Percentiles rank a stretch among this genome's conserved stretches.
Evolutionary conservation across 1,284 basidiomycete species (phyloP).

Genomic region (Boletus albobrunnescens): DNA sequence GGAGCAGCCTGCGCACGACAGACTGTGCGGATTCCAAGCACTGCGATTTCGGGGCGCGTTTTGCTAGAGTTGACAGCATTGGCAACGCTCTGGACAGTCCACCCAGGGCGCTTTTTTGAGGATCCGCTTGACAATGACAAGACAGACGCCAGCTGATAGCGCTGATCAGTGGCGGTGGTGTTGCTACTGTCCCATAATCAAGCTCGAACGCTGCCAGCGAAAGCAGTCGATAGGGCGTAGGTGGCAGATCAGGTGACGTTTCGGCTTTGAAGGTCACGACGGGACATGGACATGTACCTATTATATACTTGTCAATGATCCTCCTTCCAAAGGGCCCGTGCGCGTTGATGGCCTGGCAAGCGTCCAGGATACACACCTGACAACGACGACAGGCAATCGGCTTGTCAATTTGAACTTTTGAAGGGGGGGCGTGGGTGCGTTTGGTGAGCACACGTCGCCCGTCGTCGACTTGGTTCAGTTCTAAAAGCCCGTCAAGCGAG

Average conservation of each 20-base stretch:
- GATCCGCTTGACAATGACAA: conserved; percentile 4
- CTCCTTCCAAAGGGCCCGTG: no score
- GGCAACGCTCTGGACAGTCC: neutral
- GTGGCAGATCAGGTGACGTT: conserved; percentile 2
- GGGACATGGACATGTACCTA: no score
- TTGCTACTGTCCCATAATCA: neutral
- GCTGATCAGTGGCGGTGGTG: conserved; percentile 8
- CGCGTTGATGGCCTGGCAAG: no score
- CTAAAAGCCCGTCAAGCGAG: neutral
- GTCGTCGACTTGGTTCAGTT: conserved; percentile 5
- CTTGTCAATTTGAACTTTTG: neutral
- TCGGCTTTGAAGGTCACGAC: neutral
- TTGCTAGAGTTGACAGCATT: conserved; percentile 1
- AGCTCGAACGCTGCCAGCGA: conserved; percentile 2
- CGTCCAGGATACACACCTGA: neutral
- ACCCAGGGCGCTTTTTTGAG: neutral
- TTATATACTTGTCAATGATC: neutral
- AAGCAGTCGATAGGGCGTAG: neutral
- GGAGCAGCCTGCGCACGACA: neutral
- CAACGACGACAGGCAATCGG: neutral
- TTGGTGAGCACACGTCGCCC: neutral
- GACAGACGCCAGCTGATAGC: conserved; percentile 9
- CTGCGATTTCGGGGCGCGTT: neutral
- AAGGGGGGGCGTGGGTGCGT: neutral
- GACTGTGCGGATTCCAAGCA: neutral